phyloP scores from a whole-genome alignment of 495 filamentous ascomycete species.

The Aspergillus panamensis region DNA sequence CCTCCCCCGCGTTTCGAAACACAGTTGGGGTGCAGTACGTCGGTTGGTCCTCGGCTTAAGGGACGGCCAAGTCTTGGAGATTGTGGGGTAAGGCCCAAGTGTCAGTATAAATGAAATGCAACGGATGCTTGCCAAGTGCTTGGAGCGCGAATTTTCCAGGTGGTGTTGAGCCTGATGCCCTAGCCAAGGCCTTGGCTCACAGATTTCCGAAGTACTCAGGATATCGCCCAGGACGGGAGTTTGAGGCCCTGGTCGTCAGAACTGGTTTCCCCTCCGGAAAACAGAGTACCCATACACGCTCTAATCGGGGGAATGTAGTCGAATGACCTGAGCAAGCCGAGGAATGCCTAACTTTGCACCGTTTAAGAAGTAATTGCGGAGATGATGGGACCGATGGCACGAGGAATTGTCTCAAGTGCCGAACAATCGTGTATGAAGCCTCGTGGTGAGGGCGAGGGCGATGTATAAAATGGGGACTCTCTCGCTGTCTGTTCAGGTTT shows the following conservation, averaged over 20 bases:
- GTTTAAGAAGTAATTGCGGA: not conserved
- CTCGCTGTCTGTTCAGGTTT: not conserved
- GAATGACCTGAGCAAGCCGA: not conserved
- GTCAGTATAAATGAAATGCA: not conserved
- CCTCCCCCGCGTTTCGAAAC: not conserved
- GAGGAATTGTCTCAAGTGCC: conserved; percentile 3
- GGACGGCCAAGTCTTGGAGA: not conserved
- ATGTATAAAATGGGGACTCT: conserved; percentile 1
- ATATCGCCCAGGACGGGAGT: not conserved
- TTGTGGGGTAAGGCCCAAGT: not conserved
- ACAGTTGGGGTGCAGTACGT: conserved; percentile 2
- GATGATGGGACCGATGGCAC: not conserved
- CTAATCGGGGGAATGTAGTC: too few species aligned
- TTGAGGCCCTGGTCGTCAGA: not conserved
- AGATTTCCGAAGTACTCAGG: not conserved
- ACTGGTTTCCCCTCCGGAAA: not conserved
- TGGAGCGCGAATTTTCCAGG: not conserved
- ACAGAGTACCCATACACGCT: not conserved
- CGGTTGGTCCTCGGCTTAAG: conserved; percentile 6
- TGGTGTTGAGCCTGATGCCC: not conserved
- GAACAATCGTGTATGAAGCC: not conserved
- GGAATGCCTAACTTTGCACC: not conserved
- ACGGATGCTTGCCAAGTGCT: conserved; percentile 7
- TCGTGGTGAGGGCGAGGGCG: not conserved
- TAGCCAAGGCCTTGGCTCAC: not conserved